These are phyloP conservation scores for Solanum gracilifrons DNA, from an alignment of 257 asterid species.

Conservation along the genomic window DNA sequence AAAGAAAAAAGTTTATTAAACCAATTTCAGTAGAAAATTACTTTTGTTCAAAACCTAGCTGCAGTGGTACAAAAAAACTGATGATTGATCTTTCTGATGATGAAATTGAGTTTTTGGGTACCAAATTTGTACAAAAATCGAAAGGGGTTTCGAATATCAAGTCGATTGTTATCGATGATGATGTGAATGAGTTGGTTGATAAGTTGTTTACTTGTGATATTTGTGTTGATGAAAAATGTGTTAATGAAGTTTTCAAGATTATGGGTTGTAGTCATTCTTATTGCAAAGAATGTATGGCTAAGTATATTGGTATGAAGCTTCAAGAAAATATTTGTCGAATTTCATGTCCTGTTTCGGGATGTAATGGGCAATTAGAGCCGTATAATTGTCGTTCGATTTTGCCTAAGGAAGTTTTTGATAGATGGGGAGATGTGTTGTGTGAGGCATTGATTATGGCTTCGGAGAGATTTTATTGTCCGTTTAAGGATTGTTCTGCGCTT, in stretches of 20 bases:
- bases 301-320: slow-evolving; percentile 41
- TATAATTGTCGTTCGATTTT: slow-evolving; percentile 41
- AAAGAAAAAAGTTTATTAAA: not conserved
- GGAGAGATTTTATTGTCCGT: slow-evolving; percentile 56
- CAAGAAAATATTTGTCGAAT: slow-evolving; percentile 27
- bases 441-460: slow-evolving; percentile 40
- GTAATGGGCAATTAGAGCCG: slow-evolving; percentile 49
- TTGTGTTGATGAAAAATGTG: slow-evolving; percentile 39
- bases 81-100: not conserved
- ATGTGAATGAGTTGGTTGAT: not conserved
- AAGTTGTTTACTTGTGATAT: slow-evolving; percentile 8
- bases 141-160: not conserved
- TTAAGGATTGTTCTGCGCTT: slow-evolving; percentile 49
- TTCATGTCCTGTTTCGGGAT: slow-evolving; percentile 38
- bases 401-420: slow-evolving; percentile 48
- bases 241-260: slow-evolving; percentile 10
- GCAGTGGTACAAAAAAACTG: not conserved
- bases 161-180: not conserved
- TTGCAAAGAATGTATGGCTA: slow-evolving; percentile 33
- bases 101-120: not conserved
- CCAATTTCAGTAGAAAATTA: not conserved
- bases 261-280: slow-evolving; percentile 39
- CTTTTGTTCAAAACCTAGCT: not conserved
- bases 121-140: not conserved
- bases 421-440: slow-evolving; percentile 67